Percentiles rank a stretch among this genome's conserved stretches.
phyloP scores from a whole-genome alignment of 441 rosid species.

The Arabidopsis lyrata region DNA sequence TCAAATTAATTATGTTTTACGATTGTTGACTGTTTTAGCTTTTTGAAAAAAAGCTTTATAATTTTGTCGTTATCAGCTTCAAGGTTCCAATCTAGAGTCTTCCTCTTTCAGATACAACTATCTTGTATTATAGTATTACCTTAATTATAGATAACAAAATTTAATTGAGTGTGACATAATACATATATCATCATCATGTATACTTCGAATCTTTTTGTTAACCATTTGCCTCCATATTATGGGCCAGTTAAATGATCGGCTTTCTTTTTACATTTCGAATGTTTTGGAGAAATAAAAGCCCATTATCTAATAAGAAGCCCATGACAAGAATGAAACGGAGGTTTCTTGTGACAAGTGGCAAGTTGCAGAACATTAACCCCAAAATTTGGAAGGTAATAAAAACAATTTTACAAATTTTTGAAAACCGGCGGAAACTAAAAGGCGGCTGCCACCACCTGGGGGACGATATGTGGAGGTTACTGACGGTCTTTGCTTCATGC shows the following conservation, averaged over 20 bases:
- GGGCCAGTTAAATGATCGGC: background rate
- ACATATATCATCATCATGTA: background rate
- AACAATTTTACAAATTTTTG: background rate
- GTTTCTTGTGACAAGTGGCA: conserved; percentile 21
- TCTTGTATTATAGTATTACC: background rate
- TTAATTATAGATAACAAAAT: background rate
- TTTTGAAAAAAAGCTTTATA: background rate
- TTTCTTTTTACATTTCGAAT: background rate
- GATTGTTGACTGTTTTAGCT: conserved; percentile 28
- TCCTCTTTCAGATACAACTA: conserved; percentile 14
- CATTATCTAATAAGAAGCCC: background rate
- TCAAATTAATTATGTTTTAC: conserved; percentile 11
- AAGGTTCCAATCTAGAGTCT: conserved; percentile 29
- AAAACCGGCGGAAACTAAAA: conserved; percentile 25
- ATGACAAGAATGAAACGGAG: background rate
- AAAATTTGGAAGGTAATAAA: too few relatives aligned
- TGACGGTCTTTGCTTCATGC: conserved; percentile 53
- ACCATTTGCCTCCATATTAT: background rate
- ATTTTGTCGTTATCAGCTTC: conserved; percentile 21
- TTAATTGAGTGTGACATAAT: background rate
- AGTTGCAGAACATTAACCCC: conserved; percentile 1
- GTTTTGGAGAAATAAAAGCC: background rate
- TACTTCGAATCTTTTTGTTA: background rate
- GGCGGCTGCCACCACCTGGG: conserved; percentile 43
- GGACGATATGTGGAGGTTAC: conserved; percentile 49